phyloP scores from a whole-genome alignment of 768 basidiomycete genomes.

The Calocybe cyanea region DNA sequence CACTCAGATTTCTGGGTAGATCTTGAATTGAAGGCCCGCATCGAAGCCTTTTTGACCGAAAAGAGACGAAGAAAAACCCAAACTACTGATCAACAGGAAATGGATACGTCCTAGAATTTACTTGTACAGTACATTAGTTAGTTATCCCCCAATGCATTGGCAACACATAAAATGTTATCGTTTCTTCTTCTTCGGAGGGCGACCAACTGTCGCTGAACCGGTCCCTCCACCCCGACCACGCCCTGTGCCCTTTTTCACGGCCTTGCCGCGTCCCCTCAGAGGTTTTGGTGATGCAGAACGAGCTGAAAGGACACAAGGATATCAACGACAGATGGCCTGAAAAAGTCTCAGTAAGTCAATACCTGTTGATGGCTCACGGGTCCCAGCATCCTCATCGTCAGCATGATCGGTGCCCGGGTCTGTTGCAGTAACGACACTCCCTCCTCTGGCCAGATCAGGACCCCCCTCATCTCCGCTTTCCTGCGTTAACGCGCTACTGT shows the following conservation, averaged over 20 bases:
- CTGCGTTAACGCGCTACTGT: conserved; percentile 79
- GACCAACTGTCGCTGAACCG: conserved; percentile 25
- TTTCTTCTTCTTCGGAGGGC: conserved; percentile 46
- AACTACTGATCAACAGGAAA: conserved; percentile 14
- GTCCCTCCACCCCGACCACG: conserved; percentile 20
- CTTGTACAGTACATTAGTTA: conserved; percentile 11
- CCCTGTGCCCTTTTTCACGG: conserved; percentile 22
- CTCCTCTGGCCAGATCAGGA: conserved; percentile 51
- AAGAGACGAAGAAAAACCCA: conserved; percentile 38
- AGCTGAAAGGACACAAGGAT: conserved; percentile 18
- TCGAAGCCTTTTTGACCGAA: conserved; percentile 67
- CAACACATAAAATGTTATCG: conserved; percentile 22
- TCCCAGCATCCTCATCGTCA: conserved; percentile 64
- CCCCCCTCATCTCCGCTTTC: conserved; percentile 76
- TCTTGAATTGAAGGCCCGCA: conserved; percentile 66
- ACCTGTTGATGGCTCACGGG: conserved; percentile 59
- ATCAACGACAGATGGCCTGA: conserved; percentile 1
- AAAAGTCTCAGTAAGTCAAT: conserved; percentile 16
- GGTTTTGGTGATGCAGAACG: conserved; percentile 36
- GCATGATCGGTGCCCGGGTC: conserved; percentile 67
- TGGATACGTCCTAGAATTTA: conserved; percentile 13
- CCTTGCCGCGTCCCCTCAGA: conserved; percentile 29
- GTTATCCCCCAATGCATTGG: not conserved
- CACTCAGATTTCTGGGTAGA: conserved; percentile 34
- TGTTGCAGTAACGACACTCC: conserved; percentile 67